These are phyloP conservation scores for Aechmea fasciata DNA, from an alignment of 176 grass and related monocot genomes.

Conservation along the genomic window DNA sequence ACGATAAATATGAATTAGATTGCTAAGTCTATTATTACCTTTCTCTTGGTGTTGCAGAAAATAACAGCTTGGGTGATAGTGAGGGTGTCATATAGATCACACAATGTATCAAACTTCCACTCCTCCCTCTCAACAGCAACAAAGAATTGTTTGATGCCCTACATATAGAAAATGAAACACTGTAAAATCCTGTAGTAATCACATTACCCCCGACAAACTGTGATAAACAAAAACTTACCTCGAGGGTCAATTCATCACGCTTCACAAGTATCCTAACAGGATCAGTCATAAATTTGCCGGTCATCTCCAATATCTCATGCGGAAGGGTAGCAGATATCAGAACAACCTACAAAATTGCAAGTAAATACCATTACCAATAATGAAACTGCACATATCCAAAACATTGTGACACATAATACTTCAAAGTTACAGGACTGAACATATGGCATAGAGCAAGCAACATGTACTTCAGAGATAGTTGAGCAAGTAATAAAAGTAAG, in stretches of 20 bases:
- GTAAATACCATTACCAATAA: neutral
- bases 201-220: neutral
- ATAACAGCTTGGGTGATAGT: slow-evolving; percentile 98
- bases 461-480: no score
- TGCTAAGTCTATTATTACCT: slow-evolving; percentile 30
- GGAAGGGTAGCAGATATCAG: slow-evolving; percentile 84
- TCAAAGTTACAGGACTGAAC: neutral
- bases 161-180: slow-evolving; percentile 9
- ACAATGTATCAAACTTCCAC: slow-evolving; percentile 97
- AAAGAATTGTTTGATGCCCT: slow-evolving; percentile 99
- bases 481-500: no score
- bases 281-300: slow-evolving; percentile 89
- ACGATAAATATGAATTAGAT: neutral
- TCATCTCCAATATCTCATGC: slow-evolving; percentile 93
- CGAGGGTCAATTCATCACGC: slow-evolving; percentile 92
- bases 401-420: neutral
- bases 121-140: slow-evolving; percentile 96
- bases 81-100: slow-evolving; percentile 92
- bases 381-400: neutral
- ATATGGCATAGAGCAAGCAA: no score
- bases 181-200: neutral
- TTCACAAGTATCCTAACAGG: slow-evolving; percentile 88
- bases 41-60: slow-evolving; percentile 95
- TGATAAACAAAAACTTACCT: slow-evolving; percentile 48
- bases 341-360: slow-evolving; percentile 38